Conservation (phyloP, 306 rosid species). For the Castanea sativa region DNA sequence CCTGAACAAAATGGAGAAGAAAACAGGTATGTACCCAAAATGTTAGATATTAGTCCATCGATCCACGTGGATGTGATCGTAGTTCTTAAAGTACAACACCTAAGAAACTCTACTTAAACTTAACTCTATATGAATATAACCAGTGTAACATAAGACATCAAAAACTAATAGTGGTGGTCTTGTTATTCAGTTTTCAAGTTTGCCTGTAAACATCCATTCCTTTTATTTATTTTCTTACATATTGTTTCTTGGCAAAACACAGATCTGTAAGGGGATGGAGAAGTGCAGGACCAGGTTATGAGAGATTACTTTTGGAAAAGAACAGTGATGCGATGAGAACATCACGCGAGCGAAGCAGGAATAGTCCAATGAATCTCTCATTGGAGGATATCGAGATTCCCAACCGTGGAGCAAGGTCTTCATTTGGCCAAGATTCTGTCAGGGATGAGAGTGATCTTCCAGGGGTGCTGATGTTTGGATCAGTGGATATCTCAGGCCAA, state of each 20-base stretch:
- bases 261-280: slow-evolving; percentile 30
- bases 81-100: too few relatives aligned
- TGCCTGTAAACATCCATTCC: not conserved
- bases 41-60: not conserved
- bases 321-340: not conserved
- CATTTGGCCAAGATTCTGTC: slow-evolving; percentile 29
- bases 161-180: too few relatives aligned
- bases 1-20: slow-evolving; percentile 33
- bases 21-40: slow-evolving; percentile 44
- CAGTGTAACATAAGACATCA: too few relatives aligned
- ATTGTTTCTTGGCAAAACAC: slow-evolving; percentile 26
- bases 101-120: too few relatives aligned
- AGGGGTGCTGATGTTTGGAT: slow-evolving; percentile 24
- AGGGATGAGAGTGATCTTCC: slow-evolving; percentile 42
- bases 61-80: too few relatives aligned
- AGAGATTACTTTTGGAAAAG: slow-evolving; percentile 16
- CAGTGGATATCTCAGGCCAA: slow-evolving; percentile 38
- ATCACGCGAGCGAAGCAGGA: slow-evolving; percentile 47
- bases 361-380: slow-evolving; percentile 30
- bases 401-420: slow-evolving; percentile 32
- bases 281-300: slow-evolving; percentile 30
- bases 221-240: not conserved
- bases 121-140: not conserved
- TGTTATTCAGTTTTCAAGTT: not conserved
- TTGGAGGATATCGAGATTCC: slow-evolving; percentile 40